Conservation (phyloP, 164 flowering plant genomes). For the Vitis rotundifolia region DNA sequence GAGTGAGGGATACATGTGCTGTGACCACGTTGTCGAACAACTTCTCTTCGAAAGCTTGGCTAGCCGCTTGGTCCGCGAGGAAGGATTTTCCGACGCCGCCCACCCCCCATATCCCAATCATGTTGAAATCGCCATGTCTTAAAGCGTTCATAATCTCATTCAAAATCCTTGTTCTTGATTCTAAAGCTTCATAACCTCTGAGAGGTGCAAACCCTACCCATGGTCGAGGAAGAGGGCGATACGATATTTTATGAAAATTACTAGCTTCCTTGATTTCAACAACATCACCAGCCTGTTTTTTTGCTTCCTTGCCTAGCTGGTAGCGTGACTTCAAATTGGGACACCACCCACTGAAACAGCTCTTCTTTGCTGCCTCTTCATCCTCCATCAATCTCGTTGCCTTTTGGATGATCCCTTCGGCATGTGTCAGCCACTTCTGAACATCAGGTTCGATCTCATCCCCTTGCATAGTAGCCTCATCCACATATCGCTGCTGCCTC, state of each 20-base stretch:
- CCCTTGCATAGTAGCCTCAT: background rate
- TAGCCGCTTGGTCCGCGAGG: constrained; percentile 12
- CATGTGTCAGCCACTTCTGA: background rate
- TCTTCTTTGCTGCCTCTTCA: background rate
- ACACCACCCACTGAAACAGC: background rate
- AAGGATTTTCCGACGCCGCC: constrained; percentile 17
- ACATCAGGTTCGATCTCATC: constrained; percentile 2
- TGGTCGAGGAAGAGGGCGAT: background rate
- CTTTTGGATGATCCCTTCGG: background rate
- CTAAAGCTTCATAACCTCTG: background rate
- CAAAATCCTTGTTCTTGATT: constrained; percentile 1
- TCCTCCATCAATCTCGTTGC: background rate
- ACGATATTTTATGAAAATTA: background rate
- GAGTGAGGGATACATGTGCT: constrained; percentile 4
- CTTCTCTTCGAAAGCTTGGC: background rate
- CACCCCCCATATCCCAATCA: constrained; percentile 13
- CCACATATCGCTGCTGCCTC: background rate
- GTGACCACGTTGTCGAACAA: constrained; percentile 10
- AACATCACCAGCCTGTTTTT: background rate
- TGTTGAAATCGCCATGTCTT: background rate
- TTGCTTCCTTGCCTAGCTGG: background rate
- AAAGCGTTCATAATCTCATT: constrained; percentile 3
- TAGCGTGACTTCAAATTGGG: background rate
- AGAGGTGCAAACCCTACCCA: background rate
- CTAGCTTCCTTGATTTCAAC: background rate